These are phyloP conservation scores for Stramenopiles sp. DNA, from an alignment of 352 stramenopile genomes.

Conservation along the genomic window DNA sequence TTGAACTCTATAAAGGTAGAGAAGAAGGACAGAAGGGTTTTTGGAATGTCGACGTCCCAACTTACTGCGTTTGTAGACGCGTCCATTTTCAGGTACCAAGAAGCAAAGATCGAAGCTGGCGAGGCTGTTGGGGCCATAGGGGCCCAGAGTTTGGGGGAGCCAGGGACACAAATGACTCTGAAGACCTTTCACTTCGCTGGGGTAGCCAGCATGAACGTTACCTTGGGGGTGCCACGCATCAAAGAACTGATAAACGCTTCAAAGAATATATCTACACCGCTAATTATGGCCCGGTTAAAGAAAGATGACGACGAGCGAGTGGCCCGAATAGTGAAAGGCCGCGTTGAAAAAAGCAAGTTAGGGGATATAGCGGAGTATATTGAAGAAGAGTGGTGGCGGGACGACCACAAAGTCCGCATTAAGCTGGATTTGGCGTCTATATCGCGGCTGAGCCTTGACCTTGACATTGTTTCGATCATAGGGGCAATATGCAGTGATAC, in stretches of 20 bases:
- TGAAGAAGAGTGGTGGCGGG: slow-evolving; percentile 85
- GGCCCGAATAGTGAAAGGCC: slow-evolving; percentile 91
- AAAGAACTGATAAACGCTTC: slow-evolving; percentile 89
- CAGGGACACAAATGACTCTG: slow-evolving; percentile 79
- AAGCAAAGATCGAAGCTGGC: slow-evolving; percentile 68
- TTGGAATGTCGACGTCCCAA: slow-evolving; percentile 27
- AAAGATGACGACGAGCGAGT: slow-evolving; percentile 85
- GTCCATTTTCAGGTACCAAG: slow-evolving; percentile 57
- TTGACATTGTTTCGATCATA: slow-evolving; percentile 13
- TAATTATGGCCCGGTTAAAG: slow-evolving; percentile 93
- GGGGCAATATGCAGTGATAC: not conserved
- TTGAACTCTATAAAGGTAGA: not conserved
- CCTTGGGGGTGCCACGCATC: slow-evolving; percentile 92
- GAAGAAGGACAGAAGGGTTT: not conserved
- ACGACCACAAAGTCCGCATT: slow-evolving; percentile 83
- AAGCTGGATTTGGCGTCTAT: slow-evolving; percentile 91
- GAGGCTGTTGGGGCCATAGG: slow-evolving; percentile 89
- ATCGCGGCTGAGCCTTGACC: slow-evolving; percentile 64
- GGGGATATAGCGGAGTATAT: slow-evolving; percentile 84
- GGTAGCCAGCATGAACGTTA: slow-evolving; percentile 99
- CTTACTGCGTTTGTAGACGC: slow-evolving; percentile 47
- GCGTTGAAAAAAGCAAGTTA: slow-evolving; percentile 96
- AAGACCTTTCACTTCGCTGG: slow-evolving; percentile 99
- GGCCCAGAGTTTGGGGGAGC: slow-evolving; percentile 89
- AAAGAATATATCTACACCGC: slow-evolving; percentile 95